These are phyloP conservation scores for Cyberlindnera mrakii DNA, from an alignment of 805 yeast genomes.

Conservation along the genomic window DNA sequence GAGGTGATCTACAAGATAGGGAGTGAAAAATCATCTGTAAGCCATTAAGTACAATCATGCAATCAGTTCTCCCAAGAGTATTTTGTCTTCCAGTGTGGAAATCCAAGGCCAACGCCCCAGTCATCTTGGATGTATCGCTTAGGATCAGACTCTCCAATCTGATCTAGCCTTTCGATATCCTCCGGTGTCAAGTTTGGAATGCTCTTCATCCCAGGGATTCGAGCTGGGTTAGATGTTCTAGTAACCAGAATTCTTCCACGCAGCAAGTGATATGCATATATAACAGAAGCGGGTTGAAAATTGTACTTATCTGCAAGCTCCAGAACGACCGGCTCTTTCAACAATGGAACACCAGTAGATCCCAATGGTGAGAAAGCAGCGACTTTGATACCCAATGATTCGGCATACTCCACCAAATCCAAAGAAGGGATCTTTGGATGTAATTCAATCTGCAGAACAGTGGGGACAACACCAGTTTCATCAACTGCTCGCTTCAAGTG, in stretches of 20 bases:
- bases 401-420: conserved; percentile 47
- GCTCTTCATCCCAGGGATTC: conserved; percentile 41
- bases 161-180: conserved; percentile 34
- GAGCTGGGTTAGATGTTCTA: conserved; percentile 61
- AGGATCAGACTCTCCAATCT: conserved; percentile 26
- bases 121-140: conserved; percentile 26
- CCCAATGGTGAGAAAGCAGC: conserved; percentile 65
- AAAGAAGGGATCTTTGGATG: conserved; percentile 71
- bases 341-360: conserved; percentile 56
- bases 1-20: no score
- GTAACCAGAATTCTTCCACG: conserved; percentile 61
- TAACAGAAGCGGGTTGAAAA: conserved; percentile 48
- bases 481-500: conserved; percentile 35
- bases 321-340: conserved; percentile 42
- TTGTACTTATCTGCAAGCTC: conserved; percentile 52
- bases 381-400: conserved; percentile 43
- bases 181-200: conserved; percentile 32
- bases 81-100: conserved; percentile 14
- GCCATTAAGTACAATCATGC: no score
- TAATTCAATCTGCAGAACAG: conserved; percentile 56
- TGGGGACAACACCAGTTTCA: conserved; percentile 44
- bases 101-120: conserved; percentile 18
- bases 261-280: conserved; percentile 57
- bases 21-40: no score
- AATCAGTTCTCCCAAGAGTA: conserved; percentile 13